Evolutionary conservation across 73 alveolate genomes (phyloP).

Genomic region (Stentor roeselii): DNA sequence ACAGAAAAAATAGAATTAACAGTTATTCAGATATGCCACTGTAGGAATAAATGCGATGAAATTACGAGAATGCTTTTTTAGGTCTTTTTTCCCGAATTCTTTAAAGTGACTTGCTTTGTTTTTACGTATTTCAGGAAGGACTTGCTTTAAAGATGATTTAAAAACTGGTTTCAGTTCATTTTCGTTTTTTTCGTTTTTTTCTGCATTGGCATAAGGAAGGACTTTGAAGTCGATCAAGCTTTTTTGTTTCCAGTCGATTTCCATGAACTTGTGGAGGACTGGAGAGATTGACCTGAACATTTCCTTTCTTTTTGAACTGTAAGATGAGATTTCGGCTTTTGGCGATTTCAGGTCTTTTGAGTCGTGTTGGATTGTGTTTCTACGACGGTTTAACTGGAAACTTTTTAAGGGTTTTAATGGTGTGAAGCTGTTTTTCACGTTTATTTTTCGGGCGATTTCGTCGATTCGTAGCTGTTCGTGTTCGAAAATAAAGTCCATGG

Average conservation of each 20-base stretch:
- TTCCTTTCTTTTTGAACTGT: not conserved
- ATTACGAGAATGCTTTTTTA: not conserved
- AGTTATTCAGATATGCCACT: not conserved
- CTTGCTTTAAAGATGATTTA: not conserved
- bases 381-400: not conserved
- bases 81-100: not conserved
- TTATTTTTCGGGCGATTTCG: not conserved
- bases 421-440: not conserved
- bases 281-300: not conserved
- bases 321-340: too few species aligned
- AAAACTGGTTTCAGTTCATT: not conserved
- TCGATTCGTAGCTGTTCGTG: not conserved
- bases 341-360: too few species aligned
- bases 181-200: not conserved
- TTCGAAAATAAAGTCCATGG: not conserved
- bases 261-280: not conserved
- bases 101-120: not conserved
- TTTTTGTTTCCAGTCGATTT: too few species aligned
- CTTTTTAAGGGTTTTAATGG: not conserved
- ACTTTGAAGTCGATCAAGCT: not conserved
- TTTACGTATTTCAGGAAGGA: not conserved
- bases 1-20: too few species aligned
- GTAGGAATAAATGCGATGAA: not conserved
- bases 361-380: not conserved
- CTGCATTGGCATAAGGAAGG: not conserved